phyloP scores from a whole-genome alignment of 1,284 basidiomycete species.

The Ceraceosorus bombacis region DNA sequence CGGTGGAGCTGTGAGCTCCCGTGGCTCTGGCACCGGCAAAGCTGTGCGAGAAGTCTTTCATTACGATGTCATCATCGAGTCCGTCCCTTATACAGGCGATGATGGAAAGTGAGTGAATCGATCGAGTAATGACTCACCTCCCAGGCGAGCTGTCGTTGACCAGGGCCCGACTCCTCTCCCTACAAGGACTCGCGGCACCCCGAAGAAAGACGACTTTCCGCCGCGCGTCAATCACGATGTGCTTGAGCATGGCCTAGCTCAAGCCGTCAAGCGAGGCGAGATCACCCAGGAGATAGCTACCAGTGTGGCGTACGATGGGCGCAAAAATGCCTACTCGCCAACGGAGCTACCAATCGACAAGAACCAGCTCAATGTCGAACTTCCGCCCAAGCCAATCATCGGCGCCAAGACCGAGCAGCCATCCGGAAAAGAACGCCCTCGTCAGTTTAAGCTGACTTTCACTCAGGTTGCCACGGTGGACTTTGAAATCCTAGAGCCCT shows the following conservation, averaged over 20 bases:
- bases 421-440: background rate
- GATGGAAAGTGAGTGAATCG: background rate
- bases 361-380: slow-evolving; percentile 15
- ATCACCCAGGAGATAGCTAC: slow-evolving; percentile 17
- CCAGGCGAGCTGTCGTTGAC: background rate
- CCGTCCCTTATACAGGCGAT: slow-evolving; percentile 10
- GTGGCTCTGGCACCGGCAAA: background rate
- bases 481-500: slow-evolving; percentile 13
- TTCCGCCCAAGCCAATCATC: slow-evolving; percentile 19
- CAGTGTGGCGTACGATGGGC: slow-evolving; percentile 21
- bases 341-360: slow-evolving; percentile 6
- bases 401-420: slow-evolving; percentile 4
- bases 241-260: slow-evolving; percentile 9
- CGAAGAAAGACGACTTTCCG: background rate
- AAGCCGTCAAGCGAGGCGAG: slow-evolving; percentile 2
- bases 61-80: slow-evolving; percentile 21
- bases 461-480: slow-evolving; percentile 18
- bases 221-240: slow-evolving; percentile 10
- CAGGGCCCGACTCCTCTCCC: background rate
- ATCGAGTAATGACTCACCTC: background rate
- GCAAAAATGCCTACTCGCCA: slow-evolving; percentile 16
- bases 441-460: slow-evolving; percentile 21
- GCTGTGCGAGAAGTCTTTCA: slow-evolving; percentile 6
- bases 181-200: background rate
- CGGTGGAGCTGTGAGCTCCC: background rate